Percentiles rank a stretch among this genome's conserved stretches.
phyloP scores from a whole-genome alignment of 2,329 filamentous ascomycete genomes.

The Beauveria rudraprayagi region DNA sequence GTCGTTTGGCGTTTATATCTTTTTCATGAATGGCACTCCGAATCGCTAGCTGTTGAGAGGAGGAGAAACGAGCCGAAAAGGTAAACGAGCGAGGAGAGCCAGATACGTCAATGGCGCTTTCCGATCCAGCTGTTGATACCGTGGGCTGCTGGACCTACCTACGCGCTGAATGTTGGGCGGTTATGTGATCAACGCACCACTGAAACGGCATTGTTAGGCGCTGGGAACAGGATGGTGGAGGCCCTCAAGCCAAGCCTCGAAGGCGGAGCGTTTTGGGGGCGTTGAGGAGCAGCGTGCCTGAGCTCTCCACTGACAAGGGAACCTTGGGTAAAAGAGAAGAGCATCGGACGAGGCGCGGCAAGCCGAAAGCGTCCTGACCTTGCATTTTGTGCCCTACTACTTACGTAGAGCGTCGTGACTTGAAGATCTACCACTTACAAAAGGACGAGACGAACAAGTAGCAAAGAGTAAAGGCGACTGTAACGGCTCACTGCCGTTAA shows the following conservation, averaged over 20 bases:
- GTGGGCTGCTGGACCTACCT: background rate
- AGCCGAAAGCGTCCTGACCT: no score
- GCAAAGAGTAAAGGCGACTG: no score
- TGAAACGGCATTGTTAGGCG: slow-evolving; percentile 2
- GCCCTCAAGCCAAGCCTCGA: no score
- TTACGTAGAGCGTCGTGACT: no score
- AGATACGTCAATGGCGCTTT: background rate
- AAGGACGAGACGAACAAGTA: no score
- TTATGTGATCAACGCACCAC: background rate
- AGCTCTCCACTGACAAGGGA: no score
- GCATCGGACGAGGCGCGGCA: no score
- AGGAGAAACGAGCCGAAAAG: background rate
- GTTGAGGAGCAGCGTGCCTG: no score
- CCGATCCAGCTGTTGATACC: background rate
- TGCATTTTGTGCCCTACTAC: no score
- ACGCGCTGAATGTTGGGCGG: background rate
- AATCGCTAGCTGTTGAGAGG: background rate
- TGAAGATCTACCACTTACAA: no score
- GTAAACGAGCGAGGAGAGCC: background rate
- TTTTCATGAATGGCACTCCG: background rate
- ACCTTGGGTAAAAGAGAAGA: no score
- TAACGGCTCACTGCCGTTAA: no score
- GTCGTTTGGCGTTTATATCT: background rate
- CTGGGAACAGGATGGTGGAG: background rate
- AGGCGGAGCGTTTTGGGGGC: background rate